phyloP scores from a whole-genome alignment of 2,329 filamentous ascomycete genomes.

The Piedraia hortae region DNA sequence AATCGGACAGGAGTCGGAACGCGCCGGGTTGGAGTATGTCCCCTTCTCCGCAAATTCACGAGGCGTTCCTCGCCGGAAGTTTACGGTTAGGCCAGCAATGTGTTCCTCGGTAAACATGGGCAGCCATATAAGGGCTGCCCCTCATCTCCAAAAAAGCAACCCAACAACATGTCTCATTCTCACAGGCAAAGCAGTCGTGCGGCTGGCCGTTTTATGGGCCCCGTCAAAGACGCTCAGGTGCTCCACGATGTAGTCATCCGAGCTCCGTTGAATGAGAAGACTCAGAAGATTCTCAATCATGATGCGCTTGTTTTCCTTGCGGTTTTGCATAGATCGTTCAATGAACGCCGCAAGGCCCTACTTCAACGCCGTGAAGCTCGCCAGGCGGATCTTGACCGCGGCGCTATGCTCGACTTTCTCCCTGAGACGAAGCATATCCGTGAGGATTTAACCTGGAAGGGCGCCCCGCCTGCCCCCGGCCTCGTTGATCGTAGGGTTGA shows the following conservation, averaged over 20 bases:
- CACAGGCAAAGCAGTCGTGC: slow-evolving; percentile 3
- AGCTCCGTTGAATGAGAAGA: slow-evolving; percentile 46
- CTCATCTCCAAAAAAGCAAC: too few species aligned
- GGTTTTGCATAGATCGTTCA: slow-evolving; percentile 84
- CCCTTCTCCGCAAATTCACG: too few species aligned
- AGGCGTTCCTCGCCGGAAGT: too few species aligned
- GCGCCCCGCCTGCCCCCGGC: slow-evolving; percentile 69
- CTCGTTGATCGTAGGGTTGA: slow-evolving; percentile 82
- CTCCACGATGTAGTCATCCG: slow-evolving; percentile 73
- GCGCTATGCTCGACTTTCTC: slow-evolving; percentile 71
- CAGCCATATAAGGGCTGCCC: too few species aligned
- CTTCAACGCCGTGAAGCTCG: slow-evolving; percentile 64
- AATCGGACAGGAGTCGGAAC: too few species aligned
- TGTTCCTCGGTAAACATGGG: too few species aligned
- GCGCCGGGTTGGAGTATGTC: too few species aligned
- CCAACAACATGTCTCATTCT: slow-evolving; percentile 3
- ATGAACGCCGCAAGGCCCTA: slow-evolving; percentile 60
- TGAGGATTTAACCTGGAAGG: slow-evolving; percentile 81
- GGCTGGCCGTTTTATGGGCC: slow-evolving; percentile 3
- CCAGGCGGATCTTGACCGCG: slow-evolving; percentile 81
- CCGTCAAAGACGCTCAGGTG: slow-evolving; percentile 30
- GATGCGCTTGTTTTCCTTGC: slow-evolving; percentile 78
- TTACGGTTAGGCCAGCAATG: too few species aligned
- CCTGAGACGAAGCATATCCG: slow-evolving; percentile 89
- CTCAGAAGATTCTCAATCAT: slow-evolving; percentile 76